These are phyloP conservation scores for Candida oleophila DNA, from an alignment of 805 yeast species.

Conservation along the genomic window DNA sequence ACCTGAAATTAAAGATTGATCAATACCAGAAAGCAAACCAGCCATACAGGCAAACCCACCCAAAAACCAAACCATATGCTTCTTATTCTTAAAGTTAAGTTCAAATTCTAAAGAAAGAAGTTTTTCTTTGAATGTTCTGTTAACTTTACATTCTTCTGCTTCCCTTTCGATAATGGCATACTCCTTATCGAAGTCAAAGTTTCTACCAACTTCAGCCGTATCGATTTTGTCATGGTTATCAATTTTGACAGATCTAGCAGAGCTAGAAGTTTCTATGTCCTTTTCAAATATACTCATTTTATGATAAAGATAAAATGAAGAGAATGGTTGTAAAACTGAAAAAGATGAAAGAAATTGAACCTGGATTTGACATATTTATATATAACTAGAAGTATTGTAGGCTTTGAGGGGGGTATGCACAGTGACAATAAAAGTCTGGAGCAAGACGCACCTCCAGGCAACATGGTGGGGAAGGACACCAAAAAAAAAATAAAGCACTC, in stretches of 20 bases:
- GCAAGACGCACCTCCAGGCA: background rate
- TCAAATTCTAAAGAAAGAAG: conserved; percentile 35
- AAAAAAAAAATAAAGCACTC: background rate
- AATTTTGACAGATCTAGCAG: background rate
- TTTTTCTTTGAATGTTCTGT: conserved; percentile 37
- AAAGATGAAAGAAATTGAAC: too few species aligned
- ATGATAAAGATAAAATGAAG: background rate
- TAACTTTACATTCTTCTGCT: conserved; percentile 26
- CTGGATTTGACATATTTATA: too few species aligned
- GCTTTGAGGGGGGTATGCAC: too few species aligned
- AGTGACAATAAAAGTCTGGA: background rate
- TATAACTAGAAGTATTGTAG: too few species aligned
- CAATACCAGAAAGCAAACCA: conserved; percentile 65
- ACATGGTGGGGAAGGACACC: background rate
- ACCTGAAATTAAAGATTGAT: conserved; percentile 66
- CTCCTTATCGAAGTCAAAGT: conserved; percentile 33
- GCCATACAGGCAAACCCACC: conserved; percentile 62
- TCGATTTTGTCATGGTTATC: conserved; percentile 19
- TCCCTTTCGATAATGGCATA: conserved; percentile 31
- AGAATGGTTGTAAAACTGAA: too few species aligned
- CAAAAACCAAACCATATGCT: conserved; percentile 46
- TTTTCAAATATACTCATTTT: conserved; percentile 3
- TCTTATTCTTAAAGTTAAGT: conserved; percentile 44
- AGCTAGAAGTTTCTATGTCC: background rate
- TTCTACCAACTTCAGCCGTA: conserved; percentile 26